A percentile compares a stretch with the other conserved stretches of the same genome.
Evolutionary conservation across 2,329 filamentous ascomycete species (phyloP).

Genomic region (Talaromyces funiculosus): DNA sequence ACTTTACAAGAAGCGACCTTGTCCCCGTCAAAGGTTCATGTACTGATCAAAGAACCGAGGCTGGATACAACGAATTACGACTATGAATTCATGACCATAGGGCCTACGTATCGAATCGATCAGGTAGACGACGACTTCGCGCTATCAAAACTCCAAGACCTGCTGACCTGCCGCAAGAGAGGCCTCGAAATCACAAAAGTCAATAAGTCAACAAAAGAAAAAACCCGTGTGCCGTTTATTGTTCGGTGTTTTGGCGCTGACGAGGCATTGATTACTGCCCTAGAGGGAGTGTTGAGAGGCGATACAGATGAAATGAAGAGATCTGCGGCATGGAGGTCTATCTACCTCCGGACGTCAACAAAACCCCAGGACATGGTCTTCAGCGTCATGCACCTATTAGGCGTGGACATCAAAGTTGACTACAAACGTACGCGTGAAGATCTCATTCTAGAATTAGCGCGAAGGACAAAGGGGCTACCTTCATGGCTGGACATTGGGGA

Average conservation of each 20-base stretch:
- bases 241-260: slow-evolving; percentile 4
- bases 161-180: background rate
- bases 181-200: background rate
- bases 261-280: slow-evolving; percentile 3
- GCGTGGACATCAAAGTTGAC: slow-evolving; percentile 3
- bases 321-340: slow-evolving; percentile 6
- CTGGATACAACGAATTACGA: slow-evolving; percentile 2
- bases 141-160: slow-evolving; percentile 3
- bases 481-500: slow-evolving; percentile 11
- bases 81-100: background rate
- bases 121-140: slow-evolving; percentile 3
- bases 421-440: slow-evolving; percentile 2
- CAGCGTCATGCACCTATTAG: slow-evolving; percentile 9
- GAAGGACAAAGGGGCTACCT: slow-evolving; percentile 1
- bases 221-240: background rate
- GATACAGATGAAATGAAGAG: slow-evolving; percentile 6
- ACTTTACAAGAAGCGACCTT: slow-evolving; percentile 8
- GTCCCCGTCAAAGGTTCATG: slow-evolving; percentile 3
- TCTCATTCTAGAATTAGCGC: slow-evolving; percentile 3
- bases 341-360: slow-evolving; percentile 4
- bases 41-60: background rate
- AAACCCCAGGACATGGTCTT: slow-evolving; percentile 10
- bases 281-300: slow-evolving; percentile 4
- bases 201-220: background rate
- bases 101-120: background rate